These are phyloP conservation scores for Aegilops bicornis DNA, from an alignment of 176 grass and related monocot species.

Conservation along the genomic window DNA sequence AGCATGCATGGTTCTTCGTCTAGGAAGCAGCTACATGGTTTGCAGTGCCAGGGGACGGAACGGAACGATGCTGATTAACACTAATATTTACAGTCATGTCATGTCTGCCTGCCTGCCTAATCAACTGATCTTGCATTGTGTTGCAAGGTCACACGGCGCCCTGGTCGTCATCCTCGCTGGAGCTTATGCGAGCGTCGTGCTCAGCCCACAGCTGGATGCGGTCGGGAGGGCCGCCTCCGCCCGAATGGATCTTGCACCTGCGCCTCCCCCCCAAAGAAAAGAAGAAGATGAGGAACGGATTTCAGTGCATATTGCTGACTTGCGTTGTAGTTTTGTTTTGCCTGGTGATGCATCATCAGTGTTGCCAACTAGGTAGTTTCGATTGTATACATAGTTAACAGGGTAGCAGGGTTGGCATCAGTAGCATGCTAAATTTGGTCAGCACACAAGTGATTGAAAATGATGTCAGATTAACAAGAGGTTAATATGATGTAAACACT, in stretches of 20 bases:
- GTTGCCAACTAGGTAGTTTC: not conserved
- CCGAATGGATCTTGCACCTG: conserved; percentile 18
- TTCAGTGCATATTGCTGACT: not conserved
- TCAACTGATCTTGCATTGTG: not conserved
- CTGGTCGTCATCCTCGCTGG: conserved; percentile 1
- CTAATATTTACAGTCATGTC: conserved; percentile 18
- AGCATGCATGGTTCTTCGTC: not conserved
- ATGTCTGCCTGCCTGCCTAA: not conserved
- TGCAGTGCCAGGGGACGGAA: not conserved
- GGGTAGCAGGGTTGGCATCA: not conserved
- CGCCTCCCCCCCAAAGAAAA: not conserved
- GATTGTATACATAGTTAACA: not conserved
- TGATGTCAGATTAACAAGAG: not conserved
- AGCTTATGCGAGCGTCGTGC: not conserved
- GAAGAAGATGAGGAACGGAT: not conserved
- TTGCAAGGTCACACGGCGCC: not conserved
- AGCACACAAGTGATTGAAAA: not conserved
- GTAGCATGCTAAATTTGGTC: not conserved
- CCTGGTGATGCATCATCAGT: not conserved
- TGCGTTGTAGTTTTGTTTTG: not conserved
- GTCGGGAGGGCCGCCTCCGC: not conserved
- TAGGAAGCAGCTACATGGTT: not conserved
- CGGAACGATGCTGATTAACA: not conserved
- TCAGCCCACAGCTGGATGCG: not conserved
- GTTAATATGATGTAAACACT: not conserved